phyloP scores from a whole-genome alignment of 208 protist species.

The Acanthamoeba triangularis region DNA sequence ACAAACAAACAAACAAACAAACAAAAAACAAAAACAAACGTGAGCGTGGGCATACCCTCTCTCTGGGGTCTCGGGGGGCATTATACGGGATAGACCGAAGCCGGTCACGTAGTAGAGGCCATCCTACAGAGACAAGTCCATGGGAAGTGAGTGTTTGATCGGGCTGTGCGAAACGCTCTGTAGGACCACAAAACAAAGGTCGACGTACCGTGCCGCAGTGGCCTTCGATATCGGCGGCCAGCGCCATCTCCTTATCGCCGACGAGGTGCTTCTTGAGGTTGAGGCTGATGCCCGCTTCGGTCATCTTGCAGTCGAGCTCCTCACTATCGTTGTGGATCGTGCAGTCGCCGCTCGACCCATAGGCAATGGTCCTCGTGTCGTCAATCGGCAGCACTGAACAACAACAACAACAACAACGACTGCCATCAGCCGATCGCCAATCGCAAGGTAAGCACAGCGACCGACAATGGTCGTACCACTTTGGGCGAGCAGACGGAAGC shows the following conservation, averaged over 20 bases:
- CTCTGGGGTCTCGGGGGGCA: constrained; percentile 74
- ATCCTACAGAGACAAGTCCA: background rate
- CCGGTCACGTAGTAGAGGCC: constrained; percentile 69
- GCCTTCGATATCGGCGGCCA: constrained; percentile 63
- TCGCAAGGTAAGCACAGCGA: background rate
- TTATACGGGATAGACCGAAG: constrained; percentile 64
- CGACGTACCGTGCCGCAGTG: constrained; percentile 61
- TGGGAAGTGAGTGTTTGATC: background rate
- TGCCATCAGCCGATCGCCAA: background rate
- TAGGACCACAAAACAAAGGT: background rate
- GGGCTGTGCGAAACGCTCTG: too few species aligned
- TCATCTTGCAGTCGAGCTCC: constrained; percentile 68
- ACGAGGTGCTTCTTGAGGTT: constrained; percentile 78
- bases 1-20: too few species aligned
- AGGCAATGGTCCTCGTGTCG: constrained; percentile 58
- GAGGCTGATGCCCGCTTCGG: constrained; percentile 60
- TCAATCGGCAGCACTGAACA: constrained; percentile 65
- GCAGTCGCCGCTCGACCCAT: constrained; percentile 50
- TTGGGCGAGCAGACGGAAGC: constrained; percentile 70
- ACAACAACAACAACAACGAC: background rate
- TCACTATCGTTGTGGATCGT: constrained; percentile 72
- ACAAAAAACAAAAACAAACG: too few species aligned
- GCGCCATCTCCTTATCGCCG: constrained; percentile 65
- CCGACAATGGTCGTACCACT: background rate
- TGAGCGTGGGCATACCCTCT: constrained; percentile 3